Evolutionary conservation across 345 rosid genomes (phyloP), one percentile per base, ranked within the genome.

Genomic region (Gossypium herbaceum): DNA sequence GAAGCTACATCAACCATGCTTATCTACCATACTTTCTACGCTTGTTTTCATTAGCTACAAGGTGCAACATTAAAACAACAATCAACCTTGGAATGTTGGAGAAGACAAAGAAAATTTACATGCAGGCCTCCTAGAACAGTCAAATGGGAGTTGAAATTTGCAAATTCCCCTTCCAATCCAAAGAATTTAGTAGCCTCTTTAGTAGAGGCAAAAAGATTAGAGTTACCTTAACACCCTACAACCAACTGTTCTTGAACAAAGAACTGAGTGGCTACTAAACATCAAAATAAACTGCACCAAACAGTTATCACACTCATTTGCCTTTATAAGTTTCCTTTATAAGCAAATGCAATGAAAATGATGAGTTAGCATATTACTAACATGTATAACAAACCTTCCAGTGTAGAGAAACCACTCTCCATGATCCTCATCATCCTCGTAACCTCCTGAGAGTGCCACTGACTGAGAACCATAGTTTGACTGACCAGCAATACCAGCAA

Each of bases 351-450:
- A 63, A 63, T 34, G 22, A 63, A 34, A 63, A 16, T 17, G 13
- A 63, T 9, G 24, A 63, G 12, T 19, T 39, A 34, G 56, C 20
- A 12, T 47, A 48, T 3, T 27, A 24, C 13, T 15, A 48, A 15
- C 4, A 24, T 24, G 11, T 12, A 41, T 45, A 72, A 19, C 77
- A 66, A 63, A 92, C 97, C 92, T 88, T 71, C 90, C 92, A 5
- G 95, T 90, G 82, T 86, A 90, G 59, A 90, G 90, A 70, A 90
- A 92, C 97, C 97, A 88, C 69, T 92, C 93, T 34, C 95, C 97
- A 59, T 89, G 95, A 41, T 92, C 97, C 77, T 87, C 92, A 24
- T 92, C 97, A 55, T 92, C 95, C 65, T 78, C 62, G 39, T 88
- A 92, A 11, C 97, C 93, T 66, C 97, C 92, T 3, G 89, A 84